Base-by-base conservation (phyloP, 2,329 filamentous ascomycete genomes). In the Penicillium sp. region DNA sequence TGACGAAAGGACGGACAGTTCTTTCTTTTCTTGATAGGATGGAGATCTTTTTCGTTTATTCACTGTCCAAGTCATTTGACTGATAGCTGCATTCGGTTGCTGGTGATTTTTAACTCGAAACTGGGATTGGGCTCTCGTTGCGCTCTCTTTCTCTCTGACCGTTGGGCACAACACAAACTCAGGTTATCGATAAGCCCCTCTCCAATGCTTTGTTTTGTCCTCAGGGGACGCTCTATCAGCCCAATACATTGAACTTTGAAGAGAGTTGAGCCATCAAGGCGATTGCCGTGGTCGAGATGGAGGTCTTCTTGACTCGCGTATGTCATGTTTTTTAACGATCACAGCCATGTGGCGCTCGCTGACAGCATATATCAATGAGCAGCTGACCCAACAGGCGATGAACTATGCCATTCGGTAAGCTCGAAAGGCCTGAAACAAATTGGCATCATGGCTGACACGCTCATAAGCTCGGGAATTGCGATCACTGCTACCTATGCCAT, bases 401-500 rank as follows among this genome's bases (percentile, higher is more conserved):
- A 96, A 92, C 79, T 96, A 95, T 84, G 92, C 92, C 73, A 93
- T 97, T 69, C 84, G 90, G 76, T 78, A 73, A 55, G 63, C 37
- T 42, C 10, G 52, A 38, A 20, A 80, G 57, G 25, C 57, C 42
- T 50, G 1, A 15, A 20, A 15, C 38, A 10, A 25, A 43, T 12
- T n/a, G 15, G 55, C 42, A 34, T 42, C 45, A 41, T 43, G 37
- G 17, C 59, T 67, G 38, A 71, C 12, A 22, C 8, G 25, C 41
- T 31, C 11, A 35, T 42, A 15, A 84, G 82, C 52, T 93, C 92
- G 17, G 92, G 92, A 52, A 88, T 98, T 66, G 87, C 90, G 51
- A 84, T 96, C 65, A 96, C 93, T 2, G 92, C 91, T 54, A 87
- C 84, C 41, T 96, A 92, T 78, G 91, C 92, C n/a, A 83, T 96